Conservation (phyloP, 768 basidiomycete species). For the Pulveroboletus frians region DNA sequence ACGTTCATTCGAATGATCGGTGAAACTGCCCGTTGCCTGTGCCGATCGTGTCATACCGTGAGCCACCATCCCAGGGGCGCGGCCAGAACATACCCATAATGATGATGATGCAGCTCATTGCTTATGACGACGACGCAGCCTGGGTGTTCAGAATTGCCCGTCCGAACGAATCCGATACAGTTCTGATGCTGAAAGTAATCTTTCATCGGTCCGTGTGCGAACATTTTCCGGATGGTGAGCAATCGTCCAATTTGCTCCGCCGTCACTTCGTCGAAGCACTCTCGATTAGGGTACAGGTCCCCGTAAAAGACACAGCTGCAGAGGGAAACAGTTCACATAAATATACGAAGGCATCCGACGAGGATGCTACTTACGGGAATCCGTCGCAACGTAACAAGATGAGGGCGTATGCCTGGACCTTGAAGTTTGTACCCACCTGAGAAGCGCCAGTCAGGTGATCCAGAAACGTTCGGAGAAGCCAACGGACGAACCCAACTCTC, state of each 20-base stretch:
- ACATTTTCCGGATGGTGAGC: constrained; percentile 56
- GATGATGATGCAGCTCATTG: constrained; percentile 36
- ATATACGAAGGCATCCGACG: not conserved
- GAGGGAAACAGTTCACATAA: not conserved
- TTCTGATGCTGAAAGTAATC: constrained; percentile 59
- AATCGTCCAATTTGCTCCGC: constrained; percentile 49
- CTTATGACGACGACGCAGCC: constrained; percentile 74
- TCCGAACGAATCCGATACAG: constrained; percentile 73
- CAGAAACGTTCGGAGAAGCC: not conserved
- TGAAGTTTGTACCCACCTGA: constrained; percentile 68
- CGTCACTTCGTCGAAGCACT: constrained; percentile 54
- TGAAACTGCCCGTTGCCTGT: constrained; percentile 14
- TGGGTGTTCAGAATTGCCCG: constrained; percentile 46
- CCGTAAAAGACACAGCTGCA: constrained; percentile 83
- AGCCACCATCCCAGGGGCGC: not conserved
- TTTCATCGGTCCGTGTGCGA: constrained; percentile 57
- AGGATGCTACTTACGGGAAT: constrained; percentile 55
- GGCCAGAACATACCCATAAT: constrained; percentile 12
- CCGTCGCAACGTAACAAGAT: constrained; percentile 68
- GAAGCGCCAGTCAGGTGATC: not conserved
- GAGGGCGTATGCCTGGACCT: constrained; percentile 76
- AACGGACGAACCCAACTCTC: constrained; percentile 69
- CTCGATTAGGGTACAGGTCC: constrained; percentile 68
- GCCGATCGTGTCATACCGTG: not conserved
- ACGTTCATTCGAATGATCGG: constrained; percentile 56